phyloP scores from a whole-genome alignment of 805 yeast genomes.

The Yarrowia hollandica region DNA sequence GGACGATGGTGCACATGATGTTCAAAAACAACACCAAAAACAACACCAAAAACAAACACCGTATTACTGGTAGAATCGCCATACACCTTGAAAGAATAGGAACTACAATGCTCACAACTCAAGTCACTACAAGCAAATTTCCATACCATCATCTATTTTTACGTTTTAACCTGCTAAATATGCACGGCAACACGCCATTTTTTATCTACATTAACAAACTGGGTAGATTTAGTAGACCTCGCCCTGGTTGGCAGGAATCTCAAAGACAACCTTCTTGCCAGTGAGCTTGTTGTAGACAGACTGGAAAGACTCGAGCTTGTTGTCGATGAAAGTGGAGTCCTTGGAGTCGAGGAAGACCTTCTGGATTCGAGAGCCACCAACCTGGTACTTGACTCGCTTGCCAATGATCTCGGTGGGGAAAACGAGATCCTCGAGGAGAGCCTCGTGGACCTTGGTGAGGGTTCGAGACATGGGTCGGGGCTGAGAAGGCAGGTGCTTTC shows the following conservation, averaged over 20 bases:
- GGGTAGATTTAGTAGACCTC: constrained; percentile 41
- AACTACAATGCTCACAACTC: neutral
- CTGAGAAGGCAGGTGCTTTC: constrained; percentile 85
- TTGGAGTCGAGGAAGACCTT: constrained; percentile 96
- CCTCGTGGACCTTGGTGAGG: constrained; percentile 97
- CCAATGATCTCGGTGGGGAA: constrained; percentile 99
- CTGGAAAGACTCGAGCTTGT: constrained; percentile 99
- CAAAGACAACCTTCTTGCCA: constrained; percentile 99
- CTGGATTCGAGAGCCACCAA: constrained; percentile 98
- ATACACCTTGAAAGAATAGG: neutral
- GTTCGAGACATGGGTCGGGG: constrained; percentile 99
- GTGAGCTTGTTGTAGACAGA: constrained; percentile 97
- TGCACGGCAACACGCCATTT: constrained; percentile 28
- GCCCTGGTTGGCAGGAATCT: constrained; percentile 60
- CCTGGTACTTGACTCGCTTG: constrained; percentile 98
- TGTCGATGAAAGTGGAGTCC: constrained; percentile 94
- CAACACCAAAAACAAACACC: no score
- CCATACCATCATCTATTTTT: constrained; percentile 28
- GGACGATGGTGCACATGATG: no score
- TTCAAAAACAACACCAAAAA: no score
- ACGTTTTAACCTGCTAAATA: constrained; percentile 1
- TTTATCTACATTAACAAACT: neutral
- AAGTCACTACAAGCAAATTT: neutral
- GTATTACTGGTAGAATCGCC: no score
- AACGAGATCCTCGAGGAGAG: constrained; percentile 96